phyloP scores from a whole-genome alignment of 768 basidiomycete genomes.

The Boletus sensibilis region DNA sequence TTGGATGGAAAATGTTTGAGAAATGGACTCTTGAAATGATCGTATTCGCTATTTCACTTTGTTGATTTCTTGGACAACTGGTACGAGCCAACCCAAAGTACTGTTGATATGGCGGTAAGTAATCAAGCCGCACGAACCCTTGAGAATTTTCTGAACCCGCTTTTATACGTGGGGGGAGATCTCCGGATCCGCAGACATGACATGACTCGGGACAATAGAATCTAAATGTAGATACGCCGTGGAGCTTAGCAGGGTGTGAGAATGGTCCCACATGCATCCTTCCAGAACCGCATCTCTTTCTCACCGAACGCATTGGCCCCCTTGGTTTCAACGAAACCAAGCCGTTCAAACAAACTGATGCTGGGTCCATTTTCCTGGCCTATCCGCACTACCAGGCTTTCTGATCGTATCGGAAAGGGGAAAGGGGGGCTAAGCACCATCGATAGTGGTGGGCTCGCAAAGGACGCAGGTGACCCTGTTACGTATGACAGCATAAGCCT shows the following conservation, averaged over 20 bases:
- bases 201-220: constrained; percentile 20
- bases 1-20: background rate
- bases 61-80: background rate
- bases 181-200: background rate
- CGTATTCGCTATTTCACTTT: background rate
- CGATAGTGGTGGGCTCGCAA: constrained; percentile 13
- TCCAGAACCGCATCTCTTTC: constrained; percentile 65
- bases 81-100: background rate
- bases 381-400: constrained; percentile 66
- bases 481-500: constrained; percentile 69
- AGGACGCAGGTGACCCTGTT: constrained; percentile 40
- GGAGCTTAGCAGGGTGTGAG: background rate
- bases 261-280: background rate
- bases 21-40: background rate
- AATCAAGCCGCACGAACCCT: constrained; percentile 3
- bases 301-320: constrained; percentile 75
- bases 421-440: constrained; percentile 29
- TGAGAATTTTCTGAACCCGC: background rate
- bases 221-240: background rate
- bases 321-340: constrained; percentile 74
- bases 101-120: constrained; percentile 12
- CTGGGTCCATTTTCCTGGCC: constrained; percentile 67
- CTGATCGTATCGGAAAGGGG: constrained; percentile 45
- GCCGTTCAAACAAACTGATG: constrained; percentile 66
- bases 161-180: constrained; percentile 8